Evolutionary conservation across 306 rosid genomes (phyloP).

Genomic region (Dalbergia oliveri): DNA sequence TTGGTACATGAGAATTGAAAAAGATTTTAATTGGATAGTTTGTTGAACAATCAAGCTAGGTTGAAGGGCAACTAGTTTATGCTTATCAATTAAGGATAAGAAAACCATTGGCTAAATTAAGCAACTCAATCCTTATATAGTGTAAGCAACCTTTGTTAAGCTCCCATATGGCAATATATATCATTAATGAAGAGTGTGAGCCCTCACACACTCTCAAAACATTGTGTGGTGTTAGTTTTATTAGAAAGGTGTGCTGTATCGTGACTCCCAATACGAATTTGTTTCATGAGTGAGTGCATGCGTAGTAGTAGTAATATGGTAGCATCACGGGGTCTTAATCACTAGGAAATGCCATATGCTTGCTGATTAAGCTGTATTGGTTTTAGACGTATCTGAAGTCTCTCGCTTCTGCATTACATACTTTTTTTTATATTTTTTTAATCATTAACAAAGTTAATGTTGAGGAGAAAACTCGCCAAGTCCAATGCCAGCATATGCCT

Average conservation of each 20-base stretch:
- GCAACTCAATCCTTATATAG: background rate
- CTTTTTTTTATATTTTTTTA: no score
- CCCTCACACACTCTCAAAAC: background rate
- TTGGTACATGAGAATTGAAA: constrained; percentile 23
- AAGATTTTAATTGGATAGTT: background rate
- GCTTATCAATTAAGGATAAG: constrained; percentile 3
- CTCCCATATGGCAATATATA: background rate
- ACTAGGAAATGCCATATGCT: constrained; percentile 29
- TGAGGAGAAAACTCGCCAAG: no score
- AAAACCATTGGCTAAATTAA: background rate
- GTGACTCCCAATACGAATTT: constrained; percentile 27
- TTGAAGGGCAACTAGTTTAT: background rate
- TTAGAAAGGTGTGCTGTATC: constrained; percentile 25
- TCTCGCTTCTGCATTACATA: constrained; percentile 31
- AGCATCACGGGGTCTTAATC: constrained; percentile 48
- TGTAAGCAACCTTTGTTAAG: background rate
- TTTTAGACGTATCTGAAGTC: constrained; percentile 29
- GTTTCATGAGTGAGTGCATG: constrained; percentile 23
- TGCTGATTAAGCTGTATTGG: constrained; percentile 32
- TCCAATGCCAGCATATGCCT: no score
- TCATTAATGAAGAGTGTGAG: background rate
- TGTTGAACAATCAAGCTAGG: background rate
- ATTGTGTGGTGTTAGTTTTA: constrained; percentile 41
- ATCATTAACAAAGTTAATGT: no score
- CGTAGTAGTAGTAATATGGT: constrained; percentile 41